Conservation (phyloP, 371 early-diverging fungal genomes). For the Apophysomyces ossiformis region DNA sequence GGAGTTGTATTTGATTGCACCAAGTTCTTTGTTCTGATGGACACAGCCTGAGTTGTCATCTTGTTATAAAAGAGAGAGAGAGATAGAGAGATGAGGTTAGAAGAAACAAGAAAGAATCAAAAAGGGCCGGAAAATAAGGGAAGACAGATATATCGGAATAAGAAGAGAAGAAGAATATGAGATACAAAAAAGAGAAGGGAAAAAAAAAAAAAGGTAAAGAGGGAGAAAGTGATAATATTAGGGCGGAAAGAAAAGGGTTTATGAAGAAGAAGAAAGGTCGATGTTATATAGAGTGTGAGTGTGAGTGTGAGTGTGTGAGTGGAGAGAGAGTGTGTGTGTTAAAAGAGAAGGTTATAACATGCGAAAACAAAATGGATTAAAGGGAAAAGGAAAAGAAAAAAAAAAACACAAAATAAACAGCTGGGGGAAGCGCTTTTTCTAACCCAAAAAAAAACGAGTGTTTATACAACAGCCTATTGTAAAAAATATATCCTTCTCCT, state of each 20-base stretch:
- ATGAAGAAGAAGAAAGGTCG: neutral
- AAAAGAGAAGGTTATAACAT: conserved; percentile 1
- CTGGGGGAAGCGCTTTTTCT: neutral
- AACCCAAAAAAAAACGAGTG: conserved; percentile 2
- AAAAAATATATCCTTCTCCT: neutral
- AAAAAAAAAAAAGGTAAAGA: too few relatives aligned
- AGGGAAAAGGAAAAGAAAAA: conserved; percentile 13
- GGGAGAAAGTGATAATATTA: neutral
- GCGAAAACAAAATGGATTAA: conserved; percentile 8
- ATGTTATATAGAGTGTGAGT: neutral
- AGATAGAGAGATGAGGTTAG: conserved; percentile 1
- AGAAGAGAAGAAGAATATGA: conserved; percentile 13
- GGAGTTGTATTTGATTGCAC: neutral
- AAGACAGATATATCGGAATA: conserved; percentile 14
- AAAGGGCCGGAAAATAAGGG: conserved; percentile 8
- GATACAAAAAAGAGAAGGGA: neutral
- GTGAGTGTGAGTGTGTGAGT: neutral
- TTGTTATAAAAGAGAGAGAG: conserved; percentile 8
- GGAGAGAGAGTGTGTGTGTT: too few relatives aligned
- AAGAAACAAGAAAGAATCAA: conserved; percentile 7
- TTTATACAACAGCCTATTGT: conserved; percentile 10
- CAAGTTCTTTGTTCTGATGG: conserved; percentile 17
- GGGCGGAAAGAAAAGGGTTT: conserved; percentile 4
- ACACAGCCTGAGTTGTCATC: conserved; percentile 6
- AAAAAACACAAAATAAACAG: conserved; percentile 4